Evolutionary conservation across 2,329 filamentous ascomycete genomes (phyloP).

Genomic region (Fusarium sp.): DNA sequence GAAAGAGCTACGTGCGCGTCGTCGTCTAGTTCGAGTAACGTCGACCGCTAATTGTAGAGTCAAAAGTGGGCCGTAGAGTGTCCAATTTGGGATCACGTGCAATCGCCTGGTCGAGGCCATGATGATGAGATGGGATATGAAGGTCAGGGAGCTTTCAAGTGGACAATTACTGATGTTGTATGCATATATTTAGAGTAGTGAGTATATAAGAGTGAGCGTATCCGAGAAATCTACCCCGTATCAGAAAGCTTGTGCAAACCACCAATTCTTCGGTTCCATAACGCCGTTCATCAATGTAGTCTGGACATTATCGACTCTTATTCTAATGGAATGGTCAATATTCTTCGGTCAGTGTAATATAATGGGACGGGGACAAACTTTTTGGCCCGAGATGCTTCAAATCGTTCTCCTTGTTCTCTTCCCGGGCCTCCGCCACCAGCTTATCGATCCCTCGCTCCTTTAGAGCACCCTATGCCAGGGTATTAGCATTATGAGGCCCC

Average conservation of each 20-base stretch:
- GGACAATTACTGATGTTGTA: neutral
- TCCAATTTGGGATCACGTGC: slow-evolving; percentile 28
- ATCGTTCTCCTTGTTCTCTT: slow-evolving; percentile 91
- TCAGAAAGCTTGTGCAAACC: neutral
- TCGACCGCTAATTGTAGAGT: slow-evolving; percentile 15
- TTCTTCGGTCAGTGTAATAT: neutral
- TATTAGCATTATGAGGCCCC: neutral
- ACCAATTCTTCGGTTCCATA: slow-evolving; percentile 3
- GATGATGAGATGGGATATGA: neutral
- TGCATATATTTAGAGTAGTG: neutral
- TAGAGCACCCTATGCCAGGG: slow-evolving; percentile 66
- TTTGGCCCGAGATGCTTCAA: slow-evolving; percentile 59
- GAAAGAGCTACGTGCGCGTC: slow-evolving; percentile 13
- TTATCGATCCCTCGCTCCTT: slow-evolving; percentile 93
- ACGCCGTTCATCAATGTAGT: slow-evolving; percentile 11
- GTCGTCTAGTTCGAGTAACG: slow-evolving; percentile 26
- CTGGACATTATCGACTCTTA: slow-evolving; percentile 4
- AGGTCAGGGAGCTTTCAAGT: neutral
- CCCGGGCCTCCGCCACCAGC: slow-evolving; percentile 90
- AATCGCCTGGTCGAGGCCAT: neutral
- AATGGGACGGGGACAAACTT: slow-evolving; percentile 46
- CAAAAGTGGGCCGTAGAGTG: slow-evolving; percentile 33
- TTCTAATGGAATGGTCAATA: slow-evolving; percentile 25
- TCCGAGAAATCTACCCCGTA: neutral
- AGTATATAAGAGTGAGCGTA: neutral